Percentiles rank a stretch among this genome's conserved stretches.
phyloP scores from a whole-genome alignment of 495 filamentous ascomycete species.

The Cairneyella variabilis region DNA sequence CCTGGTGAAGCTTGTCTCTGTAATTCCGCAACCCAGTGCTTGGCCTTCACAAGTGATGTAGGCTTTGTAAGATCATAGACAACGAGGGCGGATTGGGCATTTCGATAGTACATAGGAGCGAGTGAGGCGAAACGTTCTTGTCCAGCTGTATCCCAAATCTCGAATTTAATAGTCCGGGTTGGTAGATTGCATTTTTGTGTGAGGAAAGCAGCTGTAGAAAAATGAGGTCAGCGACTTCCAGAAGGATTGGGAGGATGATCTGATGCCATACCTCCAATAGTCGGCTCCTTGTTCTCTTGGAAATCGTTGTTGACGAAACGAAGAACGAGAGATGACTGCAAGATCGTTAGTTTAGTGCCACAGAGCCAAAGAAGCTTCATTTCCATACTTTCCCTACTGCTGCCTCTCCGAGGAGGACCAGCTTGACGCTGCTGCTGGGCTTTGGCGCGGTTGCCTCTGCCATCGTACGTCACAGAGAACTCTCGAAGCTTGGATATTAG shows the following conservation, averaged over 20 bases:
- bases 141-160: constrained; percentile 99
- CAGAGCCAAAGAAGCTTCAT: neutral
- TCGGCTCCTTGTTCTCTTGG: constrained; percentile 99
- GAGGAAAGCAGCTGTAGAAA: constrained; percentile 78
- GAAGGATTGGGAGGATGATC: neutral
- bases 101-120: constrained; percentile 99
- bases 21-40: constrained; percentile 97
- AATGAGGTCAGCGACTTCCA: constrained; percentile 4
- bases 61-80: constrained; percentile 99
- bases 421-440: constrained; percentile 98
- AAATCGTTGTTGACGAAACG: constrained; percentile 99
- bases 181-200: constrained; percentile 98
- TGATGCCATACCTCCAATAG: constrained; percentile 80
- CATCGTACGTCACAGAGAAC: constrained; percentile 30
- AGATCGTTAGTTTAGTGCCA: constrained; percentile 4
- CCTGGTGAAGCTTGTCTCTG: constrained; percentile 97
- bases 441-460: constrained; percentile 60
- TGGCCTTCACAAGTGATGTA: constrained; percentile 90
- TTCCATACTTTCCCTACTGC: constrained; percentile 88
- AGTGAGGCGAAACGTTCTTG: constrained; percentile 97
- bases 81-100: constrained; percentile 96
- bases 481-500: neutral
- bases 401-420: constrained; percentile 93
- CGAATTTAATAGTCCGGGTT: constrained; percentile 96
- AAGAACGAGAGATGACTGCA: constrained; percentile 91